Evolutionary conservation across 2,329 filamentous ascomycete species (phyloP).

Genomic region (Cladophialophora yegresii): DNA sequence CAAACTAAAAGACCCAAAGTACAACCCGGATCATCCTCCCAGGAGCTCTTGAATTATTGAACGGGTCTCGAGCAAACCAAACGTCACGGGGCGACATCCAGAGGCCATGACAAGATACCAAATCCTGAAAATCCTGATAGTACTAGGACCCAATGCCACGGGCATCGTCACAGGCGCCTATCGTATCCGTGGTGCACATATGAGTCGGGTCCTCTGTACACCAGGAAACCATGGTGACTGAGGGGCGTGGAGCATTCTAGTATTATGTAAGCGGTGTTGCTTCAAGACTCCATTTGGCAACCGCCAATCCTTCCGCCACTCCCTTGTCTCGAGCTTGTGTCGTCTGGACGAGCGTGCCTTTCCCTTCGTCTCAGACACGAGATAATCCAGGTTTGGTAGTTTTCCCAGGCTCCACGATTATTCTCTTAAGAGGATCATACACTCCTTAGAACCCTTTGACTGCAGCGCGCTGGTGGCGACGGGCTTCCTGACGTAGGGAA

Average conservation of each 20-base stretch:
- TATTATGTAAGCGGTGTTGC: slow-evolving; percentile 14
- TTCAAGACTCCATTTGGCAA: slow-evolving; percentile 5
- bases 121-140: background rate
- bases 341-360: background rate
- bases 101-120: background rate
- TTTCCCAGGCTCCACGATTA: background rate
- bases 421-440: background rate
- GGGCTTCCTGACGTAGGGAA: slow-evolving; percentile 5
- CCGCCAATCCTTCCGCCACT: slow-evolving; percentile 10
- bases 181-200: background rate
- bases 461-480: background rate
- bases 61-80: background rate
- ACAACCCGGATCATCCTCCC: background rate
- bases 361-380: background rate
- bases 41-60: background rate
- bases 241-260: background rate
- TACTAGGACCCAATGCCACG: background rate
- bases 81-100: background rate
- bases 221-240: background rate
- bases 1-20: slow-evolving; percentile 1
- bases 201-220: background rate
- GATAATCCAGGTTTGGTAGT: background rate
- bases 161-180: background rate
- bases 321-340: background rate
- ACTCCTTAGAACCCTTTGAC: background rate